These are phyloP conservation scores for Chaetothyriales sp. DNA, from an alignment of 2,329 filamentous ascomycete species.

Conservation along the genomic window DNA sequence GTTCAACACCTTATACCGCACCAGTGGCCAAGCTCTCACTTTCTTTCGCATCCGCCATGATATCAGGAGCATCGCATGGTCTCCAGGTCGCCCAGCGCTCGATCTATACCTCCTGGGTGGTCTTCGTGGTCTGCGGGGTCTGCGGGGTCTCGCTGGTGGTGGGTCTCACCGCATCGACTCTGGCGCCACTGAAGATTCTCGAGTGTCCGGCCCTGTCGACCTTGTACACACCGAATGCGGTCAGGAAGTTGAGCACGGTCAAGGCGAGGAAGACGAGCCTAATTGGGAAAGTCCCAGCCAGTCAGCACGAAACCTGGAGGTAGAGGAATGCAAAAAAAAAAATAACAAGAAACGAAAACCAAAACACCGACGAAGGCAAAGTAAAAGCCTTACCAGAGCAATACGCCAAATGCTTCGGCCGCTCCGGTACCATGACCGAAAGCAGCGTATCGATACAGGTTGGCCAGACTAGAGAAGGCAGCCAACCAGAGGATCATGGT, in stretches of 20 bases:
- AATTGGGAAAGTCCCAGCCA: not conserved
- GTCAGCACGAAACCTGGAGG: not conserved
- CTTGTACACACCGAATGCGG: slow-evolving; percentile 18
- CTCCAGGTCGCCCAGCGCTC: too few relatives aligned
- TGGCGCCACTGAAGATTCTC: not conserved
- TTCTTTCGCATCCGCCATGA: too few relatives aligned
- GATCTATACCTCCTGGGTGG: too few relatives aligned
- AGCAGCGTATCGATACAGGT: slow-evolving; percentile 4
- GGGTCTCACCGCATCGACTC: not conserved
- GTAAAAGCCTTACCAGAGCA: slow-evolving; percentile 17
- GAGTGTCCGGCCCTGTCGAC: slow-evolving; percentile 8
- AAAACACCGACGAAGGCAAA: not conserved
- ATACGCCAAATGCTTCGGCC: slow-evolving; percentile 19
- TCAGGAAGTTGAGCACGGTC: slow-evolving; percentile 19
- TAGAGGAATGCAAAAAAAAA: not conserved
- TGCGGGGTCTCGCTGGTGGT: not conserved
- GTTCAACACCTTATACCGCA: too few relatives aligned
- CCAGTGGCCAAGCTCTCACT: too few relatives aligned
- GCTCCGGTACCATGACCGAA: slow-evolving; percentile 6
- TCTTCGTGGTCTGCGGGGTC: too few relatives aligned
- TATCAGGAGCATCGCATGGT: too few relatives aligned
- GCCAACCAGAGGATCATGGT: slow-evolving; percentile 23
- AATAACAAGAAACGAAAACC: not conserved
- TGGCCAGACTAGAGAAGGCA: slow-evolving; percentile 19
- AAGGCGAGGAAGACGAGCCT: slow-evolving; percentile 21